These are phyloP conservation scores for Kwoniella shandongensis DNA, from an alignment of 768 basidiomycete species.

Conservation along the genomic window DNA sequence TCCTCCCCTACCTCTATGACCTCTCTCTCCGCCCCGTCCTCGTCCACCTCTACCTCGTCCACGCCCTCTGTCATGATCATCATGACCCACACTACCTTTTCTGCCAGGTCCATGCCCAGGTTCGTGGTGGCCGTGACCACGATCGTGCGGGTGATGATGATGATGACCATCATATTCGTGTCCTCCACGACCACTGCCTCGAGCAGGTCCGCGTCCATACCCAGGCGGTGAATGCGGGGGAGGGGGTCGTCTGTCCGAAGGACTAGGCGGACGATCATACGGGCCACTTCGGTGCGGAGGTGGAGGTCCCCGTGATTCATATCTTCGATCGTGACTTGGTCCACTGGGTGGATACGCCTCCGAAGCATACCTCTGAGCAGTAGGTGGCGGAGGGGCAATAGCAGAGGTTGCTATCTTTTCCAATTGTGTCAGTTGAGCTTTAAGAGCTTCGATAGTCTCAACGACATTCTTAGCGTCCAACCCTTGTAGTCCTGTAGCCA, in stretches of 20 bases:
- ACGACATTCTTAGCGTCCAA: constrained; percentile 16
- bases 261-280: not conserved
- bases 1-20: not conserved
- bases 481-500: not conserved
- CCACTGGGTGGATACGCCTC: not conserved
- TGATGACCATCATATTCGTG: not conserved
- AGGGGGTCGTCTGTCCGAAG: not conserved
- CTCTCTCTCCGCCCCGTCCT: not conserved
- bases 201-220: not conserved
- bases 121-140: constrained; percentile 1
- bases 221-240: not conserved
- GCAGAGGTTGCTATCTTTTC: constrained; percentile 21
- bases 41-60: constrained; percentile 1
- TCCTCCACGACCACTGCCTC: not conserved
- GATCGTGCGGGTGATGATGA: not conserved
- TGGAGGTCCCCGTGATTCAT: not conserved
- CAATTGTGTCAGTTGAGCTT: constrained; percentile 21
- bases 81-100: not conserved
- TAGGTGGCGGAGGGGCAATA: not conserved
- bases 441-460: constrained; percentile 18
- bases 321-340: not conserved
- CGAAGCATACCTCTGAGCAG: not conserved
- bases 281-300: not conserved
- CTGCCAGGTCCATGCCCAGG: not conserved
- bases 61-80: not conserved